Evolutionary conservation across 2,329 filamentous ascomycete species (phyloP), one percentile per base, ranked within the genome.

Genomic region (Lachnellula hyalina): DNA sequence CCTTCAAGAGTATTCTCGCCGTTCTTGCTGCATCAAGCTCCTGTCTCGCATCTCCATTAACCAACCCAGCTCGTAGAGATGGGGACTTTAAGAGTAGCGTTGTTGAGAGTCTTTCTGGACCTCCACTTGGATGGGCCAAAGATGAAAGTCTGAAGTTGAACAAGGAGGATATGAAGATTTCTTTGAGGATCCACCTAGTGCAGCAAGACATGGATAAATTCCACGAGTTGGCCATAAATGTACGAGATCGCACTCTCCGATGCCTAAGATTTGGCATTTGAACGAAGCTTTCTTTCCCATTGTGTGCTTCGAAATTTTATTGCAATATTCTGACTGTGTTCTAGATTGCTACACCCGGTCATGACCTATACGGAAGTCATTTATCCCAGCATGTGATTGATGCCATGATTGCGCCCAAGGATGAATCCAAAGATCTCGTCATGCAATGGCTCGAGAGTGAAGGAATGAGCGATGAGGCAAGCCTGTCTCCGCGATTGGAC

Each of bases 361-460:
- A 83, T 64, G 62, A 69, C 48, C 75, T 79, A 32, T 84, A 83
- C 59, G 80, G 81, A 52, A 70, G 76, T 53, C 79, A 83, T 64
- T 69, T 84, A 49, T 75, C 71, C 32, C 71, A 74, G 7, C 68
- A 75, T 14, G 75, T 81, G 51, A 77, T 85, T 32, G 71, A 79
- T 49, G 71, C 76, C 45, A 73, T 84, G 44, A 71, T 84, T 49
- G 73, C 74, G 56, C 82, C 82, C 2, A 72, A 74, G 6, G 72
- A 79, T 4, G 73, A 83, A 62, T 78, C 80, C 0, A 68, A 75
- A 14, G 68, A 77, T 35, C 71, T 79, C n/a, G 78, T 84, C n/a
- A 73, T 79, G 53, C 72, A 79, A 52, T 85, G 81, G 81, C 72
- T 85, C 8, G 68, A 69, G 74, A 77, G 58, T 73, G 79, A 66